phyloP scores from a whole-genome alignment of 495 filamentous ascomycete genomes.

The Penicilliopsis zonata region DNA sequence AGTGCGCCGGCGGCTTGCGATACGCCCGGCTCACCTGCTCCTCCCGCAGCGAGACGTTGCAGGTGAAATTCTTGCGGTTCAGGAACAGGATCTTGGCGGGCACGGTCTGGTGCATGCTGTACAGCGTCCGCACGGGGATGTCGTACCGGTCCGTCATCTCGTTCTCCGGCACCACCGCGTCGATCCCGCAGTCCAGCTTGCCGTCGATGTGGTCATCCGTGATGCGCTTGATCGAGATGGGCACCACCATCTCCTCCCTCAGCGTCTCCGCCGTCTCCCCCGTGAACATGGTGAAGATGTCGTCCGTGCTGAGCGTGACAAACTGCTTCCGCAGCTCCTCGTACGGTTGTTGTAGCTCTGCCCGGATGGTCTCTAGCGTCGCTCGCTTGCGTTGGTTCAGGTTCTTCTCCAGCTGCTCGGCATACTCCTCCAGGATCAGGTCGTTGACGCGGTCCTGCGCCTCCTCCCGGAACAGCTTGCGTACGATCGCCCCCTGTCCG shows the following conservation, averaged over 20 bases:
- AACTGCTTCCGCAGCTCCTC: conserved; percentile 87
- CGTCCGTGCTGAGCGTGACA: conserved; percentile 53
- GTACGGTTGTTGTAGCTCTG: conserved; percentile 82
- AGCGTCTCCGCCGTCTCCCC: conserved; percentile 82
- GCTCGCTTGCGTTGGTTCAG: conserved; percentile 91
- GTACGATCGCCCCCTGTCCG: conserved; percentile 77
- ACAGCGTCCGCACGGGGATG: conserved; percentile 43
- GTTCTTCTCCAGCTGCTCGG: conserved; percentile 85
- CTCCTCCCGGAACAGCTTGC: conserved; percentile 82
- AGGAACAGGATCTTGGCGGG: conserved; percentile 79
- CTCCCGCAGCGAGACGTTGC: conserved; percentile 73
- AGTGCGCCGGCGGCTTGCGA: conserved; percentile 51
- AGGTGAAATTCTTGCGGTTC: conserved; percentile 69
- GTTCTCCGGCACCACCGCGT: conserved; percentile 66
- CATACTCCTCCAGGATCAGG: conserved; percentile 90
- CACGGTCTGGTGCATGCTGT: conserved; percentile 65
- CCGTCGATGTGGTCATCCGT: conserved; percentile 87
- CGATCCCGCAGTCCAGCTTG: conserved; percentile 86
- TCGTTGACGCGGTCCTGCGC: conserved; percentile 93
- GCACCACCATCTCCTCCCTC: conserved; percentile 77
- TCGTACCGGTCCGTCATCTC: conserved; percentile 55
- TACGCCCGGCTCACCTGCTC: conserved; percentile 62
- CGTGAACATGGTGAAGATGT: conserved; percentile 94
- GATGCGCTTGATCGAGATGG: conserved; percentile 76
- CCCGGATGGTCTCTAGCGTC: conserved; percentile 90